Evolutionary conservation across 805 yeast species (phyloP).

Genomic region (Wickerhamiella slavikovae): DNA sequence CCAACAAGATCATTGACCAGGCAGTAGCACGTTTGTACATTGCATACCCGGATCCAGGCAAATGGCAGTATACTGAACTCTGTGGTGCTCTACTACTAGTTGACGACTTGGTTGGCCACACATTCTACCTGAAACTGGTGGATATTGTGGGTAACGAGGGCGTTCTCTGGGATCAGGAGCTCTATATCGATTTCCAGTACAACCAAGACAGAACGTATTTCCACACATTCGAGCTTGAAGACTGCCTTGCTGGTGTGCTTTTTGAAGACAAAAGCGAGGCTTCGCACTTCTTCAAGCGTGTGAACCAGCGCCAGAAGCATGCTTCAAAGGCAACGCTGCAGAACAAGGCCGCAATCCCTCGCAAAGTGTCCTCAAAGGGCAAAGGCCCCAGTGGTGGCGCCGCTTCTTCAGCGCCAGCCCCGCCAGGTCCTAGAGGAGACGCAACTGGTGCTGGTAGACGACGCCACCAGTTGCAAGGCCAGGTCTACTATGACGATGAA

Average conservation of each 20-base stretch:
- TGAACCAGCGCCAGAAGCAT: constrained; percentile 52
- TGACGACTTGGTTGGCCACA: constrained; percentile 86
- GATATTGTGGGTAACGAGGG: constrained; percentile 69
- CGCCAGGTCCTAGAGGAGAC: constrained; percentile 48
- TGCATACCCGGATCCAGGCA: constrained; percentile 63
- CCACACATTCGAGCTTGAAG: constrained; percentile 86
- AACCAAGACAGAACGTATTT: constrained; percentile 88
- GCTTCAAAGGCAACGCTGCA: constrained; percentile 71
- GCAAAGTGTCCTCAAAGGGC: constrained; percentile 26
- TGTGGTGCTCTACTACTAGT: constrained; percentile 74
- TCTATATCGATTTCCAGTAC: constrained; percentile 72
- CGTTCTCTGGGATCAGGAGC: constrained; percentile 92
- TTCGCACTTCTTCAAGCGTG: constrained; percentile 60
- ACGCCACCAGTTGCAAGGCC: constrained; percentile 12
- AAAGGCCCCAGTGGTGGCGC: background rate
- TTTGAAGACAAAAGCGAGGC: constrained; percentile 86
- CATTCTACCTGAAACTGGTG: constrained; percentile 74
- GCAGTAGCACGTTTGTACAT: constrained; percentile 77
- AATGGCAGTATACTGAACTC: constrained; percentile 78
- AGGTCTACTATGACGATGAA: constrained; percentile 47
- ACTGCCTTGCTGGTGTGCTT: constrained; percentile 64
- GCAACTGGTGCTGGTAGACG: constrained; percentile 16
- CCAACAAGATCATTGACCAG: constrained; percentile 76
- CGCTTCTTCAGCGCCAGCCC: constrained; percentile 13
- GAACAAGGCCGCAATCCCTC: constrained; percentile 74